A percentile compares a stretch with the other conserved stretches of the same genome.
phyloP scores from a whole-genome alignment of 129 eudicot species.

The Oenanthe sinensis region DNA sequence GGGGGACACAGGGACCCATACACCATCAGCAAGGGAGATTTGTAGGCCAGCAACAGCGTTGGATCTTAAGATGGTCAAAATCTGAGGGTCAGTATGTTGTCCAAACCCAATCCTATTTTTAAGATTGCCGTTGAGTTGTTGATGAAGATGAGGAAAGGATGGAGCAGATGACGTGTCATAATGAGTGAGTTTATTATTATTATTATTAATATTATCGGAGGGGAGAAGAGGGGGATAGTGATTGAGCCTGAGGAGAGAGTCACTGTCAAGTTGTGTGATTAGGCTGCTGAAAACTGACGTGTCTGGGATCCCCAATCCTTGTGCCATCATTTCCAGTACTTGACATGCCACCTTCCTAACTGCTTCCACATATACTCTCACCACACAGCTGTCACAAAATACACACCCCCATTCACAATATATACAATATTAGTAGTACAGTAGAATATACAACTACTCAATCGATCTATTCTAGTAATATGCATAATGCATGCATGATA shows the following conservation, averaged over 20 bases:
- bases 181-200: not conserved
- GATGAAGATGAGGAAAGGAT: slow-evolving; percentile 7
- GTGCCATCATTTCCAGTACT: slow-evolving; percentile 50
- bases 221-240: slow-evolving; percentile 55
- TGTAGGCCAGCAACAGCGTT: slow-evolving; percentile 67
- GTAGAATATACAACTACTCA: no score
- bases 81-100: slow-evolving; percentile 90
- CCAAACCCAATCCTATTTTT: slow-evolving; percentile 52
- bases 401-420: not conserved
- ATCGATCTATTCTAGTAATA: no score
- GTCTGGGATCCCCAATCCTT: slow-evolving; percentile 44
- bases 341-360: slow-evolving; percentile 65
- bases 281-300: slow-evolving; percentile 31
- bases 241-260: slow-evolving; percentile 74
- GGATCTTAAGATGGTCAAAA: slow-evolving; percentile 60
- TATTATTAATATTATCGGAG: no score
- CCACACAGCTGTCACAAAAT: slow-evolving; percentile 34
- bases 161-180: not conserved
- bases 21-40: slow-evolving; percentile 46
- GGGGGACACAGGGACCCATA: slow-evolving; percentile 63
- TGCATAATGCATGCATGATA: no score
- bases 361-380: slow-evolving; percentile 46
- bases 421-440: no score
- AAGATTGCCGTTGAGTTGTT: slow-evolving; percentile 5
- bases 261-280: slow-evolving; percentile 39